Percentiles rank a stretch among this genome's conserved stretches.
phyloP scores from a whole-genome alignment of 495 filamentous ascomycete species.

The Penicillium egyptiacum region DNA sequence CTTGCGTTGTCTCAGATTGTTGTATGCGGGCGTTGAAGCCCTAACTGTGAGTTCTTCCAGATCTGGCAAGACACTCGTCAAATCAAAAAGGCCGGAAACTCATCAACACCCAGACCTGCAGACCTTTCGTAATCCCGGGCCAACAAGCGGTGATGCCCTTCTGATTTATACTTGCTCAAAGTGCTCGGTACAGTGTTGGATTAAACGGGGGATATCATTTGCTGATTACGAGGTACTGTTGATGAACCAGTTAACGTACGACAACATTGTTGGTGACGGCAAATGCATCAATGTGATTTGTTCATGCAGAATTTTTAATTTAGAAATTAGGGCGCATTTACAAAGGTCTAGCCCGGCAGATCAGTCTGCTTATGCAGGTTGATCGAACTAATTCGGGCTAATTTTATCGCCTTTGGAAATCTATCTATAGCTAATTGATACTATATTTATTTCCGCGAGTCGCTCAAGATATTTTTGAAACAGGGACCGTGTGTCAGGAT shows the following conservation, averaged over 20 bases:
- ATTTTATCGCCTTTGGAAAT: constrained; percentile 25
- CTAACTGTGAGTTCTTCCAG: background rate
- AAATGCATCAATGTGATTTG: constrained; percentile 7
- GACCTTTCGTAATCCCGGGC: background rate
- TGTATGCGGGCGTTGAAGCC: constrained; percentile 7
- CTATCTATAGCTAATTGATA: constrained; percentile 34
- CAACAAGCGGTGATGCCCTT: constrained; percentile 14
- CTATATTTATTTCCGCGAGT: constrained; percentile 21
- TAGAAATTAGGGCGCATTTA: constrained; percentile 15
- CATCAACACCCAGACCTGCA: background rate
- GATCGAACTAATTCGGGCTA: constrained; percentile 18
- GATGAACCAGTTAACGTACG: constrained; percentile 13
- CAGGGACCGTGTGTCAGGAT: constrained; percentile 23
- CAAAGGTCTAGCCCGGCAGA: constrained; percentile 4
- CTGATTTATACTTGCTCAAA: constrained; percentile 1
- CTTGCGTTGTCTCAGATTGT: background rate
- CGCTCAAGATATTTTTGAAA: constrained; percentile 30
- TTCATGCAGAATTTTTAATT: background rate
- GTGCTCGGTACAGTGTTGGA: constrained; percentile 5
- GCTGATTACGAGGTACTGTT: constrained; percentile 15
- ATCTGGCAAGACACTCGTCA: background rate
- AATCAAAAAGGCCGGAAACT: background rate
- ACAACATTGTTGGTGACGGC: constrained; percentile 18
- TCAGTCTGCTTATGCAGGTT: constrained; percentile 3
- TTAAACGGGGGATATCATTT: constrained; percentile 6